These are phyloP conservation scores for Spergularia marina DNA, from an alignment of 148 eudicot species.

Conservation along the genomic window DNA sequence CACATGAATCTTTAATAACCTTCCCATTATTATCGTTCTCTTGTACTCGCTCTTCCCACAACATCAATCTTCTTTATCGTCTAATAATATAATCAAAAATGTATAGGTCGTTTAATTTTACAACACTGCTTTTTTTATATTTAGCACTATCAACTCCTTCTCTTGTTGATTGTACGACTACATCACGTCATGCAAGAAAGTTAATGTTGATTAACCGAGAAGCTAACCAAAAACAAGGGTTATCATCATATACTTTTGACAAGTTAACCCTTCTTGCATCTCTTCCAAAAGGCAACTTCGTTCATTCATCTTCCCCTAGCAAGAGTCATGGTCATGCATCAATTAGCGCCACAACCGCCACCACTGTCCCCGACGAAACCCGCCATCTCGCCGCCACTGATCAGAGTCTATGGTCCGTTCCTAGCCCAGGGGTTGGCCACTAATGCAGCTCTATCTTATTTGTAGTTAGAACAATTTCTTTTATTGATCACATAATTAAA, in stretches of 20 bases:
- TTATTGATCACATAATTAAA: neutral
- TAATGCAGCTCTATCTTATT: slow-evolving; percentile 7
- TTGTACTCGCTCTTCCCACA: neutral
- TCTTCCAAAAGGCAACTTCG: slow-evolving; percentile 39
- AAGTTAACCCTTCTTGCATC: slow-evolving; percentile 18
- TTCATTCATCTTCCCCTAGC: slow-evolving; percentile 38
- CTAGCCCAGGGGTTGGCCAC: slow-evolving; percentile 54
- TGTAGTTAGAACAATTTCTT: neutral
- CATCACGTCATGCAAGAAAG: slow-evolving; percentile 12
- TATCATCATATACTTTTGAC: neutral
- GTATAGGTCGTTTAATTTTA: neutral
- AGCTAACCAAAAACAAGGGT: neutral
- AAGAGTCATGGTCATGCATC: slow-evolving; percentile 25
- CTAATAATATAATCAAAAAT: neutral
- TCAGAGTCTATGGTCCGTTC: slow-evolving; percentile 42
- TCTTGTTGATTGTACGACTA: slow-evolving; percentile 8
- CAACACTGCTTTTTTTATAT: neutral
- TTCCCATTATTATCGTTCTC: neutral
- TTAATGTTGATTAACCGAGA: neutral
- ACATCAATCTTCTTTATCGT: neutral
- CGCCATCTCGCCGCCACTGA: slow-evolving; percentile 42
- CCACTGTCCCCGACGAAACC: slow-evolving; percentile 15
- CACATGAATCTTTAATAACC: slow-evolving; percentile 1
- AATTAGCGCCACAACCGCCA: neutral
- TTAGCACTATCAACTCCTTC: slow-evolving; percentile 5